A percentile compares a stretch with the other conserved stretches of the same genome.
Conservation (phyloP, 2,329 filamentous ascomycete genomes). For the Biscogniauxia sp. region DNA sequence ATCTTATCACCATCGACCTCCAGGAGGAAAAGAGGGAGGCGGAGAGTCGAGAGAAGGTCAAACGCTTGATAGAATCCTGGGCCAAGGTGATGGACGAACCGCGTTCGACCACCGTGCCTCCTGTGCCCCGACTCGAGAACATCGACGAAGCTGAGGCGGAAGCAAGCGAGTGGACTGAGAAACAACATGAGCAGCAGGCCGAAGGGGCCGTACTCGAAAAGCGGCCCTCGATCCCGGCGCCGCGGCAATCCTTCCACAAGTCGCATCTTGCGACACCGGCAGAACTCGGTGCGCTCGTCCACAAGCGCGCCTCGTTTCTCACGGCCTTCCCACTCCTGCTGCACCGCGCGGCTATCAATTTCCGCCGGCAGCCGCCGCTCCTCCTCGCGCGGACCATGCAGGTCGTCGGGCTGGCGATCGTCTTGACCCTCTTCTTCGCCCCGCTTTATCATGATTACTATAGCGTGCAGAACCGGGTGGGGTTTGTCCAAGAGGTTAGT, state of each 20-base stretch:
- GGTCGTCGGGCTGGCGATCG: constrained; percentile 60
- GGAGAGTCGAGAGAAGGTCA: constrained; percentile 61
- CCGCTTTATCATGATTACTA: constrained; percentile 68
- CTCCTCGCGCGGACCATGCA: constrained; percentile 66
- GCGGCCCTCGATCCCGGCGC: constrained; percentile 19
- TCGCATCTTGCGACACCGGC: constrained; percentile 62
- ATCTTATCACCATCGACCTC: constrained; percentile 73
- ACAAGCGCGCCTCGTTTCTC: constrained; percentile 59
- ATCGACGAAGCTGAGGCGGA: constrained; percentile 30
- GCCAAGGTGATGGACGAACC: constrained; percentile 9
- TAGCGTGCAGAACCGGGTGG: constrained; percentile 69
- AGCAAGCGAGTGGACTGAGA: constrained; percentile 10
- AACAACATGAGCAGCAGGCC: background rate
- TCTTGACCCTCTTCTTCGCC: constrained; percentile 68
- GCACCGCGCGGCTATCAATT: constrained; percentile 66
- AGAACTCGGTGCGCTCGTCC: constrained; percentile 67
- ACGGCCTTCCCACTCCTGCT: constrained; percentile 66
- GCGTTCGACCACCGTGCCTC: constrained; percentile 2
- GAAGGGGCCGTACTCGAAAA: constrained; percentile 14
- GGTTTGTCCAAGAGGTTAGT: constrained; percentile 66
- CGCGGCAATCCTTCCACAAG: constrained; percentile 43
- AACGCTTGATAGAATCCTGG: constrained; percentile 61
- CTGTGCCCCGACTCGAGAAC: constrained; percentile 23
- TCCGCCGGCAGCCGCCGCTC: constrained; percentile 62
- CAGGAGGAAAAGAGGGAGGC: constrained; percentile 63